Evolutionary conservation across 768 basidiomycete genomes (phyloP).

Genomic region (Candolleomyces aberdarensis): DNA sequence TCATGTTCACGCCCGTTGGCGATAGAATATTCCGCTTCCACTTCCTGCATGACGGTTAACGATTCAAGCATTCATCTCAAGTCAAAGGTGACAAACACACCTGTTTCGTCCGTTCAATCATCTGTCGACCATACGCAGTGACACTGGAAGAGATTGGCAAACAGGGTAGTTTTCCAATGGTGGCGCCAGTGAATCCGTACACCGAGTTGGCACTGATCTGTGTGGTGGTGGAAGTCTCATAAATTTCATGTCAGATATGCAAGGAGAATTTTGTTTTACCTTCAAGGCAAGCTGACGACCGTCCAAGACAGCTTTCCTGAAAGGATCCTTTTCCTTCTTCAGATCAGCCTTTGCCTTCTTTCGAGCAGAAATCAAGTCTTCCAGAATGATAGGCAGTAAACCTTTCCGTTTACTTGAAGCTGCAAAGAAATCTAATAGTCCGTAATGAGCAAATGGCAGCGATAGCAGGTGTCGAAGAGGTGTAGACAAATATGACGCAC

Average conservation of each 20-base stretch:
- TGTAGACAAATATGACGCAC: constrained; percentile 35
- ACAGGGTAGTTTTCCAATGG: constrained; percentile 95
- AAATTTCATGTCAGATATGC: background rate
- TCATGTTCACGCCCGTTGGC: constrained; percentile 84
- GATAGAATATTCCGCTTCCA: constrained; percentile 82
- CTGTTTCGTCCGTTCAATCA: constrained; percentile 97
- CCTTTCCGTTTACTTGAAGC: constrained; percentile 77
- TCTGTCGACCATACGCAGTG: constrained; percentile 96
- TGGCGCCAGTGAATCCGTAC: constrained; percentile 98
- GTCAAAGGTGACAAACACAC: constrained; percentile 28
- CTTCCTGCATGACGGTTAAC: constrained; percentile 50
- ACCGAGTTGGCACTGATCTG: constrained; percentile 99
- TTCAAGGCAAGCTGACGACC: constrained; percentile 97
- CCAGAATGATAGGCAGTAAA: constrained; percentile 84
- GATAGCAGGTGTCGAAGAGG: too few relatives aligned
- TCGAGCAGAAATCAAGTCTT: constrained; percentile 90
- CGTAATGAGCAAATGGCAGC: background rate
- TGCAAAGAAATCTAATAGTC: constrained; percentile 74
- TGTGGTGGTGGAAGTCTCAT: background rate
- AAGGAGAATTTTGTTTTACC: constrained; percentile 36
- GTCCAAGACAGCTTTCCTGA: constrained; percentile 94
- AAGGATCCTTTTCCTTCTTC: constrained; percentile 95
- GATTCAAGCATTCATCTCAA: background rate
- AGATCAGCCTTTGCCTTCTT: constrained; percentile 95
- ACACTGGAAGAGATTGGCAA: constrained; percentile 92